A percentile compares a stretch with the other conserved stretches of the same genome.
Conservation (phyloP, 2,329 filamentous ascomycete species). For the Clathrospora elynae region DNA sequence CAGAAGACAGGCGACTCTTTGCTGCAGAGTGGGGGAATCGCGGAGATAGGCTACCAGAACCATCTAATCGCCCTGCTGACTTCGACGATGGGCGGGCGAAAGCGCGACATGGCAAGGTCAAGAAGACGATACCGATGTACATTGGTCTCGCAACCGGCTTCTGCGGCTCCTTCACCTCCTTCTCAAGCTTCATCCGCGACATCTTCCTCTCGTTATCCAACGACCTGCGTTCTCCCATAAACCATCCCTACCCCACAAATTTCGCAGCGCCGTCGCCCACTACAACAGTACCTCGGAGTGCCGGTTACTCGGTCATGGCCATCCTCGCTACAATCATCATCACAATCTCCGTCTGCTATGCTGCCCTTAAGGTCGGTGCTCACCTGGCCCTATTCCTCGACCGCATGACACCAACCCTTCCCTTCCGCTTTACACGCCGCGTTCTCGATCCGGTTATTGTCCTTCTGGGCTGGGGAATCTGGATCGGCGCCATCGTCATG, state of each 20-base stretch:
- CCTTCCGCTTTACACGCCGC: conserved; percentile 61
- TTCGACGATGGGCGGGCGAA: conserved; percentile 51
- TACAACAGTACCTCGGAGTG: conserved; percentile 59
- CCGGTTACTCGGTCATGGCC: conserved; percentile 83
- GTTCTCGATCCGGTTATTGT: conserved; percentile 68
- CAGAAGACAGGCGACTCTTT: conserved; percentile 78
- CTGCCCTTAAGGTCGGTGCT: conserved; percentile 71
- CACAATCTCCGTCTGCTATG: conserved; percentile 72
- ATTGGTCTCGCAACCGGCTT: conserved; percentile 85
- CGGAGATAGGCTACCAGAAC: conserved; percentile 28
- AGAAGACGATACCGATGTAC: conserved; percentile 88
- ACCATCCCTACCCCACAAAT: conserved; percentile 39
- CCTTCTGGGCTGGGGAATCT: conserved; percentile 71
- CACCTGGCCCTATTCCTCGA: conserved; percentile 72
- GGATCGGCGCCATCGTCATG: conserved; percentile 77
- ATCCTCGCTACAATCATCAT: conserved; percentile 74
- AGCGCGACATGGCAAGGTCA: conserved; percentile 57
- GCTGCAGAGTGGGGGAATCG: conserved; percentile 65
- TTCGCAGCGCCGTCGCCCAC: conserved; percentile 37
- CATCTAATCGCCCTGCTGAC: conserved; percentile 8
- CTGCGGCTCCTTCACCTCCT: conserved; percentile 88
- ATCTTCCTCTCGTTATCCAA: conserved; percentile 80
- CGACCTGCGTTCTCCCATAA: conserved; percentile 63
- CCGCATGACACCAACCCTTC: conserved; percentile 63
- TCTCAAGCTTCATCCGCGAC: conserved; percentile 84